Conservation (phyloP, 352 stramenopile genomes). For the Pythium pyrilobum region DNA sequence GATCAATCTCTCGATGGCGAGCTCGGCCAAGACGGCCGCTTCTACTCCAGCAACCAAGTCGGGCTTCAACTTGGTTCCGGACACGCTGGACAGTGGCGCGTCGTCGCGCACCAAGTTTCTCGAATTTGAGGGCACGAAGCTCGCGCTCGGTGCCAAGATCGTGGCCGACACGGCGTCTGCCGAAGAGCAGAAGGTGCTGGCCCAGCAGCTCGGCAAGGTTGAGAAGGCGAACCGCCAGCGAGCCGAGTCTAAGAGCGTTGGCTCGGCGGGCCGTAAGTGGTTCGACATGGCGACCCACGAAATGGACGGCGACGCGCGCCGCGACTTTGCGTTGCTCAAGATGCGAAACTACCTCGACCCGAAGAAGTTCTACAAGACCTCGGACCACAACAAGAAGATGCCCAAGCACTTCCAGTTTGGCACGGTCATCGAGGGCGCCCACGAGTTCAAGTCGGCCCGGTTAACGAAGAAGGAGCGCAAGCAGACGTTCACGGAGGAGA, state of each 20-base stretch:
- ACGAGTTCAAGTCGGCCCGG: conserved; percentile 88
- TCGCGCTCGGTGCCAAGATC: conserved; percentile 31
- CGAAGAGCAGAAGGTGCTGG: conserved; percentile 49
- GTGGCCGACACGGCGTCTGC: conserved; percentile 30
- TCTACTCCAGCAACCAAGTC: neutral
- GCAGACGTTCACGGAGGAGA: conserved; percentile 92
- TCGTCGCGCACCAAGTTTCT: conserved; percentile 41
- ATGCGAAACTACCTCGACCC: conserved; percentile 95
- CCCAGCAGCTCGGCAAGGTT: conserved; percentile 27
- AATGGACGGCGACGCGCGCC: conserved; percentile 82
- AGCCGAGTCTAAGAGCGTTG: conserved; percentile 40
- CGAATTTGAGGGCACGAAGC: conserved; percentile 36
- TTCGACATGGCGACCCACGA: conserved; percentile 90
- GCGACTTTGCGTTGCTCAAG: conserved; percentile 89
- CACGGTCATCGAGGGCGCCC: conserved; percentile 88
- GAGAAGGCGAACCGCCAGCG: conserved; percentile 49
- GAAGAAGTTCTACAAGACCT: conserved; percentile 97
- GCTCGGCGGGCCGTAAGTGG: conserved; percentile 77
- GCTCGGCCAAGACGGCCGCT: neutral
- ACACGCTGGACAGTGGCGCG: conserved; percentile 59
- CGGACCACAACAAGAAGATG: conserved; percentile 73
- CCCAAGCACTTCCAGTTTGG: conserved; percentile 91
- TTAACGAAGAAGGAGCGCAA: conserved; percentile 91
- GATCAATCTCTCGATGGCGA: conserved; percentile 14
- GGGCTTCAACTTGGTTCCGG: conserved; percentile 10